Conservation (phyloP, 2,329 filamentous ascomycete species). For the Arthroderma sp. region DNA sequence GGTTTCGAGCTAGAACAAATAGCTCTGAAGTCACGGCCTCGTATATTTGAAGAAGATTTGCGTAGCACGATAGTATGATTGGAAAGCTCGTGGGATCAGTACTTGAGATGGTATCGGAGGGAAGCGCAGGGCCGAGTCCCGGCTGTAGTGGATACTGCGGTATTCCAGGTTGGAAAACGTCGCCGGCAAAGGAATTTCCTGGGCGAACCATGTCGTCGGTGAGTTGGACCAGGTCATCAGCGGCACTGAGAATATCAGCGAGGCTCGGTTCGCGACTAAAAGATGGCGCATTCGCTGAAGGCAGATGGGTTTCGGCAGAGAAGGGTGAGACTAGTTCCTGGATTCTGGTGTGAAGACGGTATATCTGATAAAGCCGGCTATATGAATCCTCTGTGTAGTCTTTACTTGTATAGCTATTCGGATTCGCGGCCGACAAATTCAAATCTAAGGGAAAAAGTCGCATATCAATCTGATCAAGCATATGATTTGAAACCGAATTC, state of each 20-base stretch:
- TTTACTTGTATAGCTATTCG: not conserved
- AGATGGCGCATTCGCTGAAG: not conserved
- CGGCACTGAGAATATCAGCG: not conserved
- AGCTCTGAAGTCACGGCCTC: not conserved
- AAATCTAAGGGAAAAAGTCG: not conserved
- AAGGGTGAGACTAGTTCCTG: not conserved
- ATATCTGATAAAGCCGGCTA: not conserved
- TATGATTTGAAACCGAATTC: not conserved
- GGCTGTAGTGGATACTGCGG: not conserved
- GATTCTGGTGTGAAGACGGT: not conserved
- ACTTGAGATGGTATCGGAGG: not conserved
- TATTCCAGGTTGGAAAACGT: not conserved
- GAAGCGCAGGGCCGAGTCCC: not conserved
- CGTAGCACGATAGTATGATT: not conserved
- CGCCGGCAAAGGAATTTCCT: not conserved
- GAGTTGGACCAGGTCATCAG: not conserved
- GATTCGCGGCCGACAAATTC: not conserved
- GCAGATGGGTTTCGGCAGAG: not conserved
- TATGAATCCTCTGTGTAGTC: not conserved
- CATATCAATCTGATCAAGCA: not conserved
- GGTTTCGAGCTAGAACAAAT: not conserved
- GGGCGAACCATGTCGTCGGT: not conserved
- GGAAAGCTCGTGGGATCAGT: not conserved
- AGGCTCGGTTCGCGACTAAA: not conserved
- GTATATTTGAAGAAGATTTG: not conserved